A percentile compares a stretch with the other conserved stretches of the same genome.
phyloP scores from a whole-genome alignment of 202 grass and related monocot species.

The Dendrocalamus latiflorus region DNA sequence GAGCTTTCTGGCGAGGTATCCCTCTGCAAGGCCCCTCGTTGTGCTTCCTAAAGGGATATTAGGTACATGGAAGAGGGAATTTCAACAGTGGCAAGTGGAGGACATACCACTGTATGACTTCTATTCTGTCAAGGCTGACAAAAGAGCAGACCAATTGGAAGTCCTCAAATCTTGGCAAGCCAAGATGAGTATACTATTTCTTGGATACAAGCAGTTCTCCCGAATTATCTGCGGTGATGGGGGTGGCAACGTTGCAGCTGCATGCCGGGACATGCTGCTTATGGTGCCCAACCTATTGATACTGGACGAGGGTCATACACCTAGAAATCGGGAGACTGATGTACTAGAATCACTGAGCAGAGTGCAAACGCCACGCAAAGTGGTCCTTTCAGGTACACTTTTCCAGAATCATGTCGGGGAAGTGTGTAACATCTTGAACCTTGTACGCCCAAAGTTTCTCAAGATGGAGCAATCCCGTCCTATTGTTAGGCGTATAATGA shows the following conservation, averaged over 20 bases:
- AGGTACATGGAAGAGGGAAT: slow-evolving; percentile 82
- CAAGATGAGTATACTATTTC: slow-evolving; percentile 79
- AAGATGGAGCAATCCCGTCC: slow-evolving; percentile 60
- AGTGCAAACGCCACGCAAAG: slow-evolving; percentile 85
- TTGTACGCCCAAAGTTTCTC: slow-evolving; percentile 95
- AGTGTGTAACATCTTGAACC: slow-evolving; percentile 93
- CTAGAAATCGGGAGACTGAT: slow-evolving; percentile 81
- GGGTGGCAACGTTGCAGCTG: slow-evolving; percentile 48
- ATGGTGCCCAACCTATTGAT: slow-evolving; percentile 81
- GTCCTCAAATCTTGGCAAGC: slow-evolving; percentile 80
- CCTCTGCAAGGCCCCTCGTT: slow-evolving; percentile 69
- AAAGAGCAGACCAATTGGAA: slow-evolving; percentile 77
- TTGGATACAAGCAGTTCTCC: slow-evolving; percentile 93
- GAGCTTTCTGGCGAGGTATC: slow-evolving; percentile 92
- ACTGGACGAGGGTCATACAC: slow-evolving; percentile 92
- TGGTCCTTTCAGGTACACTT: slow-evolving; percentile 94
- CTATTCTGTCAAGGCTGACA: slow-evolving; percentile 88
- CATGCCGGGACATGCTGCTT: slow-evolving; percentile 74
- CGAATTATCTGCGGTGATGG: slow-evolving; percentile 57
- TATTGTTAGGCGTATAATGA: slow-evolving; percentile 68
- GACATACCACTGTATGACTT: slow-evolving; percentile 88
- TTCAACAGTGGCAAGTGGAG: slow-evolving; percentile 83
- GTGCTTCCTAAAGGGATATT: slow-evolving; percentile 94
- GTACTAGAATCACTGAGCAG: slow-evolving; percentile 74
- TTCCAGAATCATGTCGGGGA: slow-evolving; percentile 91